phyloP scores from a whole-genome alignment of 345 rosid genomes.

The Dipteronia sinensis region DNA sequence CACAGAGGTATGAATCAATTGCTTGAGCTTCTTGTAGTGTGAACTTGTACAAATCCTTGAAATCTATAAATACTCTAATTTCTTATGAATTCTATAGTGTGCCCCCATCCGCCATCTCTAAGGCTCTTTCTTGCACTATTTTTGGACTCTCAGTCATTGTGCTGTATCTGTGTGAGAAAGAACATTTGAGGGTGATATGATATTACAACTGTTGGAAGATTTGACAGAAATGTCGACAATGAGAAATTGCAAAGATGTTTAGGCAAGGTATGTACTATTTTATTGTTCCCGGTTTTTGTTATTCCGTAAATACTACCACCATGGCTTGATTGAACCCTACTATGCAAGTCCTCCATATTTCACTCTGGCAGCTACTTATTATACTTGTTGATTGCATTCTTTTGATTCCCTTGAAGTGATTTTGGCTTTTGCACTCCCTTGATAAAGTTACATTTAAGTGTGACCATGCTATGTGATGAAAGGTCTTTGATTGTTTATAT shows the following conservation, averaged over 20 bases:
- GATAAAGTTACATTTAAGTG: too few species aligned
- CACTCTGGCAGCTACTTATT: slow-evolving; percentile 8
- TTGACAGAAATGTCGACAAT: slow-evolving; percentile 97
- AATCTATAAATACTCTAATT: too few species aligned
- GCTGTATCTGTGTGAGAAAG: slow-evolving; percentile 64
- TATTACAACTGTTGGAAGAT: slow-evolving; percentile 93
- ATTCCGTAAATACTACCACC: not conserved
- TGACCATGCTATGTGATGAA: too few species aligned
- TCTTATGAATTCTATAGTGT: not conserved
- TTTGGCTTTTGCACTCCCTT: too few species aligned
- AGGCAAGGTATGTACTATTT: slow-evolving; percentile 61
- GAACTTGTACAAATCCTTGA: too few species aligned
- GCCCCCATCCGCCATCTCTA: not conserved
- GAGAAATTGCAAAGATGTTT: slow-evolving; percentile 88
- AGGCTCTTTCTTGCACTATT: not conserved
- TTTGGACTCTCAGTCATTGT: slow-evolving; percentile 46
- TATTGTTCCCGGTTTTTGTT: not conserved
- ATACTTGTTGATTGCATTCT: slow-evolving; percentile 8
- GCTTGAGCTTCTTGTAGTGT: too few species aligned
- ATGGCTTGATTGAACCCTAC: slow-evolving; percentile 5
- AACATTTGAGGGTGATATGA: slow-evolving; percentile 98
- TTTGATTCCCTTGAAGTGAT: too few species aligned
- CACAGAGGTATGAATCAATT: too few species aligned
- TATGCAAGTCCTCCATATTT: slow-evolving; percentile 2
- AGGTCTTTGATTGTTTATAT: too few species aligned